Percentiles rank a stretch among this genome's conserved stretches.
phyloP scores from a whole-genome alignment of 2,329 filamentous ascomycete species.

The Arthrocladium fulminans region DNA sequence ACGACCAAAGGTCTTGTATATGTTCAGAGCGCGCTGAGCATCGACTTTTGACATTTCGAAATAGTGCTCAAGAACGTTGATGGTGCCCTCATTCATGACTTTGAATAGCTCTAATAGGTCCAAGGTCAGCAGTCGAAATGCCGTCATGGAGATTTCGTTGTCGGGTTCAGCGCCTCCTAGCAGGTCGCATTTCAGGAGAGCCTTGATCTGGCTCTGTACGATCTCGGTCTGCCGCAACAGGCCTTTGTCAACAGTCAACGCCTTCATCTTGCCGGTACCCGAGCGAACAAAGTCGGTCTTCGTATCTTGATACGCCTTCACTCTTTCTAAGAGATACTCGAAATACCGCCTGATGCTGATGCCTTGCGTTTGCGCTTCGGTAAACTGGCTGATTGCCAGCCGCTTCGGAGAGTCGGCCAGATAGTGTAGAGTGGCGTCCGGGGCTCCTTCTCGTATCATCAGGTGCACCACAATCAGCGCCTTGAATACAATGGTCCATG shows the following conservation, averaged over 20 bases:
- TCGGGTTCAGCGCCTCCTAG: conserved; percentile 72
- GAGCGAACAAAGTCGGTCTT: conserved; percentile 82
- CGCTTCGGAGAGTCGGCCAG: conserved; percentile 73
- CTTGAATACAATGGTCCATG: conserved; percentile 99
- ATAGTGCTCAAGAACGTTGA: conserved; percentile 93
- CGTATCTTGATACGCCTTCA: conserved; percentile 71
- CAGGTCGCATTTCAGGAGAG: conserved; percentile 82
- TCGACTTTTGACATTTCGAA: conserved; percentile 96
- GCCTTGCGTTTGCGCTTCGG: conserved; percentile 90
- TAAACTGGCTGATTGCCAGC: conserved; percentile 81
- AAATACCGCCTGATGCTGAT: conserved; percentile 89
- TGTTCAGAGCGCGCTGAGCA: conserved; percentile 79
- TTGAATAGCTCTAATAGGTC: conserved; percentile 87
- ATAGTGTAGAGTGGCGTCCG: conserved; percentile 77
- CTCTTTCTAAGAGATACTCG: conserved; percentile 74
- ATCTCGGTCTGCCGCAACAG: conserved; percentile 82
- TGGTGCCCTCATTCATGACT: conserved; percentile 91
- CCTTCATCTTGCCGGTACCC: conserved; percentile 74
- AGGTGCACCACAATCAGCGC: conserved; percentile 88
- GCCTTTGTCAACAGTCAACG: conserved; percentile 81
- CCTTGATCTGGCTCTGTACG: conserved; percentile 78
- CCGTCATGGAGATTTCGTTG: conserved; percentile 92
- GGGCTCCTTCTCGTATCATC: conserved; percentile 92
- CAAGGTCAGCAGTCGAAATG: conserved; percentile 82
- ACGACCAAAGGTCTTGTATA: conserved; percentile 84